Base-by-base conservation (phyloP, 2,329 filamentous ascomycete genomes). In the Colletotrichum nymphaeae region DNA sequence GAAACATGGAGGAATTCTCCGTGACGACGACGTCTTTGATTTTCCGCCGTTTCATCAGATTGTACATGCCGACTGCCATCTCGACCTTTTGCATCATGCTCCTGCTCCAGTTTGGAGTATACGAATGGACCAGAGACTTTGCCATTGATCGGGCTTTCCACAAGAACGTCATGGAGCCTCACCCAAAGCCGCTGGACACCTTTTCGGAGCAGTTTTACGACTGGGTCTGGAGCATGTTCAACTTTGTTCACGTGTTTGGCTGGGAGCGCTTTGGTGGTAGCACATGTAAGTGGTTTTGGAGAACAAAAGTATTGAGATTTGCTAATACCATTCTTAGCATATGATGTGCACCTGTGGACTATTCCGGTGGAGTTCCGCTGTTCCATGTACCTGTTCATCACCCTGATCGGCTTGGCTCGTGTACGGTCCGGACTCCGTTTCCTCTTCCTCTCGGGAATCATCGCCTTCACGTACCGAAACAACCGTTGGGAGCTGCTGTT, bases 291-390 rank as follows among this genome's bases (percentile, higher is more conserved):
- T 16, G 22, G 1, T 30, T 16, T 14, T 1, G 32, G 32, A 8
- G 64, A 64, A 76, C 65, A 68, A 76, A 58, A n/a, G 7, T n/a
- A 8, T 7, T n/a, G 19, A 9, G 67, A 76, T 53, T 72, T 75
- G 75, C 68, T 75, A 71, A 42, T 77, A 58, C 81, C 75, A 52
- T 32, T 16, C 35, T 8, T 65, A 79, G 83, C 79, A 26, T 89
- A 90, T 76, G 88, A 91, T 76, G 84, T 88, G 30, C 90, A 92
- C 74, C 80, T 91, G 28, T 92, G 90, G 90, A 91, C 90, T 5
- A 91, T 92, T 56, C 89, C 90, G 3, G 85, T 90, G 59, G 90
- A 92, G 78, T 90, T 89, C 77, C 84, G 87, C 72, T 88, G 87
- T 78, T 90, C 88, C 2, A 85, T 92, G 78, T 84, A 88, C 71